Percentiles rank a stretch among this genome's conserved stretches.
These are phyloP conservation scores for Saccharomycopsis javanensis DNA, from an alignment of 805 yeast species.

Conservation along the genomic window DNA sequence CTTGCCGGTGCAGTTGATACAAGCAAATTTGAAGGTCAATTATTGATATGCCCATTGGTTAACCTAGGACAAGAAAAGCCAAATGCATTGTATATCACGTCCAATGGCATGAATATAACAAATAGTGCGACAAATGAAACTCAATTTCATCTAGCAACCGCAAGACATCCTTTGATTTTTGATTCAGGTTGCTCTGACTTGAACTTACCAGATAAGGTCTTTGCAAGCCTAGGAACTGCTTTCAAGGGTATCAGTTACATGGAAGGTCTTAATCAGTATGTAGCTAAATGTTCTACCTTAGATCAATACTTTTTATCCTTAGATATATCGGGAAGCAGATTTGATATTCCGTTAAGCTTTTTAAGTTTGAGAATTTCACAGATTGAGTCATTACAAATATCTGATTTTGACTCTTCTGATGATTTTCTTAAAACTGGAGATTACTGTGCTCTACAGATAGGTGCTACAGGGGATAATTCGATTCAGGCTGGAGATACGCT, in stretches of 20 bases:
- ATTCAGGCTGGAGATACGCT: slow-evolving; percentile 45
- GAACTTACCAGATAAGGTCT: slow-evolving; percentile 32
- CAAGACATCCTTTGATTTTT: slow-evolving; percentile 31
- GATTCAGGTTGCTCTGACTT: slow-evolving; percentile 48
- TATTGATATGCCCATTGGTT: slow-evolving; percentile 28
- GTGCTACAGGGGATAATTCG: slow-evolving; percentile 19
- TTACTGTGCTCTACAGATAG: slow-evolving; percentile 4
- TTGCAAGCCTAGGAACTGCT: slow-evolving; percentile 7
- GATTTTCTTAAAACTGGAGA: neutral
- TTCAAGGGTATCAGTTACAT: slow-evolving; percentile 11
- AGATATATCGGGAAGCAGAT: slow-evolving; percentile 46
- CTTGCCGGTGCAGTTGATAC: slow-evolving; percentile 38
- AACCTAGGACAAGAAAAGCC: neutral
- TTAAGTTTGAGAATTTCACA: slow-evolving; percentile 21
- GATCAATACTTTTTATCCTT: slow-evolving; percentile 31
- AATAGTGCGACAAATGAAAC: neutral
- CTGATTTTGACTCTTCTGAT: neutral
- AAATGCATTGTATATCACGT: slow-evolving; percentile 2
- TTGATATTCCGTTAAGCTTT: slow-evolving; percentile 38
- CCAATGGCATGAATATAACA: neutral
- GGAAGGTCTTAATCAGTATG: slow-evolving; percentile 32
- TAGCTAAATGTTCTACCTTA: slow-evolving; percentile 33
- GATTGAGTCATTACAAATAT: neutral
- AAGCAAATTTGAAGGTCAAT: slow-evolving; percentile 30
- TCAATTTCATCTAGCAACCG: neutral